Evolutionary conservation across 2,329 filamentous ascomycete species (phyloP).

Genomic region (Ophiostoma novo-ulmi): DNA sequence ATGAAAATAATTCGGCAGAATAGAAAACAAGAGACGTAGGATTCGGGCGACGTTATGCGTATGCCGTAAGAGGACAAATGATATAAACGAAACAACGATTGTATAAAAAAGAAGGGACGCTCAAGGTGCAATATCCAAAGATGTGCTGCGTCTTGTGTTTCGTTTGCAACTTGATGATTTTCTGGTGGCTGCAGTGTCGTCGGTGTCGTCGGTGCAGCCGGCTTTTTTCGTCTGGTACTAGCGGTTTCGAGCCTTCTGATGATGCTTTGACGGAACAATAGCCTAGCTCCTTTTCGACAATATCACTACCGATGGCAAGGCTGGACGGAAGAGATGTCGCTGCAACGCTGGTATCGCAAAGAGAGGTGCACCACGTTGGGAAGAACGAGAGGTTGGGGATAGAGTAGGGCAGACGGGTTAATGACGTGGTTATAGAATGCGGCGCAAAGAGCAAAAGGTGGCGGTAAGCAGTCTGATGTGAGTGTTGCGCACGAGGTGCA

Average conservation of each 20-base stretch:
- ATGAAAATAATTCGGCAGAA: background rate
- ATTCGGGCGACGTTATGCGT: background rate
- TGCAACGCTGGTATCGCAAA: background rate
- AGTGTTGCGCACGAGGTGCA: background rate
- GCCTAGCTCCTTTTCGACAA: background rate
- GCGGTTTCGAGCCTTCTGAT: background rate
- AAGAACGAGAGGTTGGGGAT: background rate
- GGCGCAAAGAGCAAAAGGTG: background rate
- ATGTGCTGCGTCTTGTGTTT: background rate
- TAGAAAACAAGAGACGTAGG: background rate
- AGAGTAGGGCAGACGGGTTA: background rate
- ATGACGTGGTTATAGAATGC: background rate
- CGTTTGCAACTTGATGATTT: background rate
- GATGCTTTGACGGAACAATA: background rate
- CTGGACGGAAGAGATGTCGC: background rate
- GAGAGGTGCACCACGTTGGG: background rate
- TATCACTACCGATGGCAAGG: background rate
- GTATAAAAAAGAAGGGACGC: background rate
- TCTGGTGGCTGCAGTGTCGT: background rate
- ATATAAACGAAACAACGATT: background rate
- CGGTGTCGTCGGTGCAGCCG: background rate
- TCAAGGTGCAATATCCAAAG: background rate
- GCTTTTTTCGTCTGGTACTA: background rate
- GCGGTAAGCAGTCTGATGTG: background rate
- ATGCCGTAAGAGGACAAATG: background rate